Conservation (phyloP, 192 early-diverging fungal species). For the Umbelopsis ramanniana region DNA sequence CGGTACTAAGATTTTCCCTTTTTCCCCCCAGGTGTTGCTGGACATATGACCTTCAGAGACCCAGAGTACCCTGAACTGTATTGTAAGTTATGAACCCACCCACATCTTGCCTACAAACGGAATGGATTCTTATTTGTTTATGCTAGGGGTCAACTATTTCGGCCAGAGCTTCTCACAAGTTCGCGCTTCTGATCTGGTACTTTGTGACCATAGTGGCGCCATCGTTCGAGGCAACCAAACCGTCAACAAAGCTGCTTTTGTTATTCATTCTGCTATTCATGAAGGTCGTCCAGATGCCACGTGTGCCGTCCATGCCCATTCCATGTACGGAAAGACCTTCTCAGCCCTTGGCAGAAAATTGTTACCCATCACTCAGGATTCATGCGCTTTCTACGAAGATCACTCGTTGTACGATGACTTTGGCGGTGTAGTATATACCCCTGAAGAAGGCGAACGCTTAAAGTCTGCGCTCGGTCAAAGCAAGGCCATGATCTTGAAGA, state of each 20-base stretch:
- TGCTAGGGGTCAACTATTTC: conserved; percentile 55
- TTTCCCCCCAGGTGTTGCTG: conserved; percentile 51
- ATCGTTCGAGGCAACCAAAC: conserved; percentile 52
- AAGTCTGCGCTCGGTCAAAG: conserved; percentile 49
- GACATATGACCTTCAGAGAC: conserved; percentile 63
- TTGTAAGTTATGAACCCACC: conserved; percentile 45
- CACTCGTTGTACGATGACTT: conserved; percentile 58
- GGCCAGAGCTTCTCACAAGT: conserved; percentile 59
- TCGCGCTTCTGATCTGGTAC: conserved; percentile 56
- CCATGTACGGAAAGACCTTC: conserved; percentile 64
- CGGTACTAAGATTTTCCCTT: not conserved
- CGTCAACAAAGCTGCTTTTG: conserved; percentile 65
- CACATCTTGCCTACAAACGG: too few species aligned
- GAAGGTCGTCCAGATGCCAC: conserved; percentile 49
- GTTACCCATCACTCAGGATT: conserved; percentile 62
- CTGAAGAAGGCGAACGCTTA: conserved; percentile 59
- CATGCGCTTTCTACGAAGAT: conserved; percentile 61
- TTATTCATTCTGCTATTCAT: conserved; percentile 64
- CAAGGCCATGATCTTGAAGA: conserved; percentile 62
- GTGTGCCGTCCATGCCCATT: conserved; percentile 60
- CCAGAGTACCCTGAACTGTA: conserved; percentile 61
- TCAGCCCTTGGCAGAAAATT: conserved; percentile 48
- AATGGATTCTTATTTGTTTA: not conserved
- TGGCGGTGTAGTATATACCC: conserved; percentile 59
- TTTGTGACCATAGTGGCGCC: conserved; percentile 57